A percentile compares a stretch with the other conserved stretches of the same genome.
Conservation (phyloP, 176 grass and related monocot genomes). For the Aegilops speltoides region DNA sequence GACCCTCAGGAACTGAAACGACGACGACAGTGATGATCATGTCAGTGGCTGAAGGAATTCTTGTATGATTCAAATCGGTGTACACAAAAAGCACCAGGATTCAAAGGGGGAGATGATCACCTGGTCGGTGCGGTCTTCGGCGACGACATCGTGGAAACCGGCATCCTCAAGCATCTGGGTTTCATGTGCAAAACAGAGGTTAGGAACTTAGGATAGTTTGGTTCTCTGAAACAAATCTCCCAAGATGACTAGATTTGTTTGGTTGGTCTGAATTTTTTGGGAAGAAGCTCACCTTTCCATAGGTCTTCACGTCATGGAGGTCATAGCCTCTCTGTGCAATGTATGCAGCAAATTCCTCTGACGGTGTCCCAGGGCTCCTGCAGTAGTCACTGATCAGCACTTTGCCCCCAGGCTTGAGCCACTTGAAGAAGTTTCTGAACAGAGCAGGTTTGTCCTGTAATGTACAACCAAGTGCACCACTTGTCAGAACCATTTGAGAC, state of each 20-base stretch:
- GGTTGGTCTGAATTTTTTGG: neutral
- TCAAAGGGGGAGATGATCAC: constrained; percentile 27
- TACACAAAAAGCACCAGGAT: neutral
- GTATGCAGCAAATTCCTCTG: constrained; percentile 76
- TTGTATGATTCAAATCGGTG: neutral
- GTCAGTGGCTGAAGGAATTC: neutral
- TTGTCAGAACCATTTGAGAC: constrained; percentile 20
- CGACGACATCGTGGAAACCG: constrained; percentile 70
- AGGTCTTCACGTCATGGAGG: constrained; percentile 89
- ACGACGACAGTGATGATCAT: neutral
- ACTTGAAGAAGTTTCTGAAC: constrained; percentile 90
- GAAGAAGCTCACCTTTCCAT: constrained; percentile 67
- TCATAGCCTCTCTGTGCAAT: constrained; percentile 93
- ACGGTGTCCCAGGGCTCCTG: constrained; percentile 67
- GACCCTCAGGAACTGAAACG: constrained; percentile 66
- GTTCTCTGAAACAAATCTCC: neutral
- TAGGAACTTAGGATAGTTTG: neutral
- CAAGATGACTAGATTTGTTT: neutral
- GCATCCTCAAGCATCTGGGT: constrained; percentile 79
- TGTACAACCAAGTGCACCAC: neutral
- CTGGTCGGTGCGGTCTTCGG: constrained; percentile 91
- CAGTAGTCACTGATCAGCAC: constrained; percentile 95
- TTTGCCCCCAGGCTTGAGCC: constrained; percentile 94
- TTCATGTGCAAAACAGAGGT: neutral
- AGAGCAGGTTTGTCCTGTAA: constrained; percentile 75